Evolutionary conservation across 441 rosid species (phyloP).

Genomic region (Syzygium syzygioides): DNA sequence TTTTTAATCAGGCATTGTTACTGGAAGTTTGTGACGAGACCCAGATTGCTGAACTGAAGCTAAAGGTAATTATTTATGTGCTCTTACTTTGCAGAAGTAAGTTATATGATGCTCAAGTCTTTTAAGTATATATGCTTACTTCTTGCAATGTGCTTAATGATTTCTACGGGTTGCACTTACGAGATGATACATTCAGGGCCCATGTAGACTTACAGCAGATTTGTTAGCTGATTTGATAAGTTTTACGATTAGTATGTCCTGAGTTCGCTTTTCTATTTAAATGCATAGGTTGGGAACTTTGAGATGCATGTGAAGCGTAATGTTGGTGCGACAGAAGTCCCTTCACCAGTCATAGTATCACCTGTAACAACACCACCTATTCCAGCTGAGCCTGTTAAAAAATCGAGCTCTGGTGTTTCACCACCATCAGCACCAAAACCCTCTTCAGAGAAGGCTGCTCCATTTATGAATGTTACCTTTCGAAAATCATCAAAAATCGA

Average conservation of each 20-base stretch:
- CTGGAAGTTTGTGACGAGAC: constrained; percentile 92
- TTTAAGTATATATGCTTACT: neutral
- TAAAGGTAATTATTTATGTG: constrained; percentile 54
- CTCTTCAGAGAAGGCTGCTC: constrained; percentile 44
- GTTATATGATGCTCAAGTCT: neutral
- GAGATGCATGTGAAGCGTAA: constrained; percentile 87
- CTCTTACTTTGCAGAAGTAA: neutral
- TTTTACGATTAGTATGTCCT: neutral
- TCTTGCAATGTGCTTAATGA: neutral
- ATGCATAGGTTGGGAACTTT: constrained; percentile 70
- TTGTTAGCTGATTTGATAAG: neutral
- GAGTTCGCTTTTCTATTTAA: neutral
- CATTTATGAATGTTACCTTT: constrained; percentile 53
- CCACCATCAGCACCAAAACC: constrained; percentile 41
- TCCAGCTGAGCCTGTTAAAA: constrained; percentile 61
- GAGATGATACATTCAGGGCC: neutral
- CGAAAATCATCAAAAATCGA: constrained; percentile 63
- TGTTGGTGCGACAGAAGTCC: constrained; percentile 38
- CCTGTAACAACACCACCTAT: constrained; percentile 62
- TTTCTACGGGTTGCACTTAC: neutral
- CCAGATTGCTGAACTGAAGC: constrained; percentile 77
- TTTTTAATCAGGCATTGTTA: constrained; percentile 50
- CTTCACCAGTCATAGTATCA: constrained; percentile 41
- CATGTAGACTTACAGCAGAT: neutral
- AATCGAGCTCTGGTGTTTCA: constrained; percentile 31